Conservation (phyloP, 345 rosid species). For the Salix udensis region DNA sequence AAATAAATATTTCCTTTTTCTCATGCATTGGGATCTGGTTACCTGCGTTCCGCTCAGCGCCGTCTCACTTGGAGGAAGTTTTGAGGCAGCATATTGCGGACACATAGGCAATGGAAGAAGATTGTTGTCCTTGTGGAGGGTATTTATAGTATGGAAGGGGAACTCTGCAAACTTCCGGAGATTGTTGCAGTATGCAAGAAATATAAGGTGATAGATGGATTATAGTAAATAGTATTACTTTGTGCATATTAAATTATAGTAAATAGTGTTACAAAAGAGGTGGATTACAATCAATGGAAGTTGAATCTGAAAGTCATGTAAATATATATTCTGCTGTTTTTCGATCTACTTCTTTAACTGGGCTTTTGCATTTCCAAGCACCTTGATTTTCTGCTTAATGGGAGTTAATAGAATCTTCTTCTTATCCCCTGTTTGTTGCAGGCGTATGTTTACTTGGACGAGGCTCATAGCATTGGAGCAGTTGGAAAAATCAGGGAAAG, state of each 20-base stretch:
- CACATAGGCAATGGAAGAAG: conserved; percentile 95
- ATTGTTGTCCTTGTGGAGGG: conserved; percentile 86
- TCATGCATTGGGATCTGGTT: background rate
- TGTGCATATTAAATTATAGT: background rate
- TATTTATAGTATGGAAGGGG: conserved; percentile 96
- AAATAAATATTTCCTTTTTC: background rate
- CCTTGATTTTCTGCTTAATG: background rate
- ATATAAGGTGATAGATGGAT: conserved; percentile 61
- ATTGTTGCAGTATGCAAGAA: conserved; percentile 84
- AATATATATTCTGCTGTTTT: background rate
- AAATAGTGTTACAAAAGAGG: background rate
- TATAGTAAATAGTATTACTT: background rate
- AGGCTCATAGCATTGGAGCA: conserved; percentile 99
- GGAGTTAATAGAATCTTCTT: background rate
- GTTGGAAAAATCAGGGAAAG: conserved; percentile 89
- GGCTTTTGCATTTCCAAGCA: background rate
- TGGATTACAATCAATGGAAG: background rate
- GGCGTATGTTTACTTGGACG: conserved; percentile 89
- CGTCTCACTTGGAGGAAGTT: conserved; percentile 89
- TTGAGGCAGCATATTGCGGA: conserved; percentile 90
- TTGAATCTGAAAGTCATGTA: background rate
- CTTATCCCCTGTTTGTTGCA: conserved; percentile 5
- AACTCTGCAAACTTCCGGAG: conserved; percentile 86
- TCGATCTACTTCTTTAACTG: background rate
- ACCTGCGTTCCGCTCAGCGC: conserved; percentile 46